phyloP scores from a whole-genome alignment of 1,139 yeast genomes.

The Yamadazyma conglobata region DNA sequence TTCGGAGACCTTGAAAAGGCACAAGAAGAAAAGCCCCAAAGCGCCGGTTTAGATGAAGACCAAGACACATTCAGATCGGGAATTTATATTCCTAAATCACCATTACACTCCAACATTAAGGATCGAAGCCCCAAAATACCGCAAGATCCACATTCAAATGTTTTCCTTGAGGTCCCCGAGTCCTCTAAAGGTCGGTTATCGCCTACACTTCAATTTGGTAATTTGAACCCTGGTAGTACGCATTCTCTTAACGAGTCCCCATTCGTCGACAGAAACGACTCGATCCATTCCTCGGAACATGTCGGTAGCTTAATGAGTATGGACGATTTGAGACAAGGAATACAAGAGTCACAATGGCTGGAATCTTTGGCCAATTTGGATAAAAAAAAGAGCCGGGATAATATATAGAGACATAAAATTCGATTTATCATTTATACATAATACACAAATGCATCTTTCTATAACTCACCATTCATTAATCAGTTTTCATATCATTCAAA shows the following conservation, averaged over 20 bases:
- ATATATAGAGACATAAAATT: not conserved
- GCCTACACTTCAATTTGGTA: constrained; percentile 5
- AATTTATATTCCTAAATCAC: constrained; percentile 32
- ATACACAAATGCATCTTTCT: too few species aligned
- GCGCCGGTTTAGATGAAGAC: constrained; percentile 5
- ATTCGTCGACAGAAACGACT: not conserved
- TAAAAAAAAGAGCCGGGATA: not conserved
- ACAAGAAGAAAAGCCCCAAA: constrained; percentile 1
- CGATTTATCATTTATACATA: too few species aligned
- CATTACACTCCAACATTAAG: constrained; percentile 22
- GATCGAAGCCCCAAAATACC: constrained; percentile 13
- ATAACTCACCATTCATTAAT: constrained; percentile 15
- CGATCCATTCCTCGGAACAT: not conserved
- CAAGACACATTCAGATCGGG: constrained; percentile 16
- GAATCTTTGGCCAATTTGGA: constrained; percentile 20
- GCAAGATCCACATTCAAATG: too few species aligned
- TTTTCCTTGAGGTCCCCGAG: constrained; percentile 20
- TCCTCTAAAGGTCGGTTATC: constrained; percentile 2
- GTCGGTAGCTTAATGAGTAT: constrained; percentile 22
- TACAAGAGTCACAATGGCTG: constrained; percentile 28
- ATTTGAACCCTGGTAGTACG: constrained; percentile 4
- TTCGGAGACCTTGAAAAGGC: constrained; percentile 10
- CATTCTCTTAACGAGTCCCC: constrained; percentile 5
- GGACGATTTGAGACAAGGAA: constrained; percentile 22
- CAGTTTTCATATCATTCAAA: constrained; percentile 68